phyloP scores from a whole-genome alignment of 352 stramenopile species.

The Phytophthora cajani region DNA sequence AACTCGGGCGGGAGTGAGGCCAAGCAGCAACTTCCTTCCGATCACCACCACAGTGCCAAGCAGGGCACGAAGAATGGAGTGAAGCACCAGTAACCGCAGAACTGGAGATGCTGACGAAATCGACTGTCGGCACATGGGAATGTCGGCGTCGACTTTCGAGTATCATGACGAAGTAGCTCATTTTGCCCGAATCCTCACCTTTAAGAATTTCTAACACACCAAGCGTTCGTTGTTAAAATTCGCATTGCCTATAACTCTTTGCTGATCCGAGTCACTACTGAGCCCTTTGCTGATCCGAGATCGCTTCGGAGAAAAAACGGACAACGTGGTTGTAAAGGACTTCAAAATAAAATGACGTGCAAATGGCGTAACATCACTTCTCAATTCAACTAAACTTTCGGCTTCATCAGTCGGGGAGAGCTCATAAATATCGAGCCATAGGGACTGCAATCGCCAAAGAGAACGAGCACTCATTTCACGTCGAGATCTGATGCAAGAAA shows the following conservation, averaged over 20 bases:
- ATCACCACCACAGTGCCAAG: slow-evolving; percentile 8
- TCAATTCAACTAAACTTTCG: too few species aligned
- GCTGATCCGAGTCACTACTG: too few species aligned
- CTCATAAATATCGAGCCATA: neutral
- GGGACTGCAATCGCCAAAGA: neutral
- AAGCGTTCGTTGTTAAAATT: too few species aligned
- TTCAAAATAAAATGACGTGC: too few species aligned
- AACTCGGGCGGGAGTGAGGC: slow-evolving; percentile 5
- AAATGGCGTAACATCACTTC: too few species aligned
- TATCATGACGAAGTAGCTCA: neutral
- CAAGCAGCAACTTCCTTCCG: slow-evolving; percentile 6
- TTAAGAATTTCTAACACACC: too few species aligned
- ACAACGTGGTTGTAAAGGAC: too few species aligned
- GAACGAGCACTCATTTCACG: neutral
- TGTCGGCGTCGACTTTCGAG: neutral
- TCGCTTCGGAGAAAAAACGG: too few species aligned
- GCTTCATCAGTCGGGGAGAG: too few species aligned
- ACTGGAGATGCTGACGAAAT: neutral
- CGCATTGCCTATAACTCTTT: too few species aligned
- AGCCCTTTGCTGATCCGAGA: too few species aligned
- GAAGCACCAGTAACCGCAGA: slow-evolving; percentile 4
- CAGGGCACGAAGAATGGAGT: neutral
- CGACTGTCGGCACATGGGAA: slow-evolving; percentile 20
- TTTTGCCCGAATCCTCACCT: too few species aligned
- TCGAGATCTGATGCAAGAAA: neutral